A percentile compares a stretch with the other conserved stretches of the same genome.
phyloP scores from a whole-genome alignment of 176 grass and related monocot genomes.

The Tillandsia fasciculata region DNA sequence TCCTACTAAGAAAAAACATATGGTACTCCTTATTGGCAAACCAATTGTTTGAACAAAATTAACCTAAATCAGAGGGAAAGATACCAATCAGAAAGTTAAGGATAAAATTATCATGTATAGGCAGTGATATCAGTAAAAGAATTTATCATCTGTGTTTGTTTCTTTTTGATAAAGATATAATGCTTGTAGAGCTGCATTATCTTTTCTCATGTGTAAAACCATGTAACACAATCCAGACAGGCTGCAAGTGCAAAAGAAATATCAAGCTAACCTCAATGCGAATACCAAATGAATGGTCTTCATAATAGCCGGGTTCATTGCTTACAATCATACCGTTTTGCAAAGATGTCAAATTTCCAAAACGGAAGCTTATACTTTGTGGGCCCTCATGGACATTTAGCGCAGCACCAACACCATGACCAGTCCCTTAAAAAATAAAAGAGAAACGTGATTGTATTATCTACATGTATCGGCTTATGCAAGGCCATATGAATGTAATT shows the following conservation, averaged over 20 bases:
- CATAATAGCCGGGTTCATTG: slow-evolving; percentile 97
- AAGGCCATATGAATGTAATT: slow-evolving; percentile 2
- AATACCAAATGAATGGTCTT: slow-evolving; percentile 92
- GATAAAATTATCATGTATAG: too few species aligned
- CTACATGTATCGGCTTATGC: not conserved
- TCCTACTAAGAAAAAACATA: too few species aligned
- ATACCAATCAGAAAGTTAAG: too few species aligned
- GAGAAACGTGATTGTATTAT: slow-evolving; percentile 21
- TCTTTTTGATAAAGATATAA: too few species aligned
- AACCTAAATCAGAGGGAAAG: too few species aligned
- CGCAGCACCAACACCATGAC: slow-evolving; percentile 96
- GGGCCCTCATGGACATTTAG: slow-evolving; percentile 95
- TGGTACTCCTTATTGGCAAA: too few species aligned
- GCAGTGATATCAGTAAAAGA: too few species aligned
- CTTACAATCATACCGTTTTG: slow-evolving; percentile 97
- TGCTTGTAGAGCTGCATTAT: not conserved
- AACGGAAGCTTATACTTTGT: slow-evolving; percentile 93
- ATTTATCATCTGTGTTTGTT: too few species aligned
- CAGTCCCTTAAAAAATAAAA: slow-evolving; percentile 58
- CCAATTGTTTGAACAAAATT: too few species aligned
- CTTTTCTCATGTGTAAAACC: not conserved
- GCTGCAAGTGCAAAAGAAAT: not conserved
- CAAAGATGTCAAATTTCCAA: slow-evolving; percentile 78
- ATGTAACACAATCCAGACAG: not conserved
- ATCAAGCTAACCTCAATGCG: slow-evolving; percentile 71